Evolutionary conservation across 257 asterid genomes (phyloP), one percentile per base, ranked within the genome.

Genomic region (Nyctanthes arbortristis): DNA sequence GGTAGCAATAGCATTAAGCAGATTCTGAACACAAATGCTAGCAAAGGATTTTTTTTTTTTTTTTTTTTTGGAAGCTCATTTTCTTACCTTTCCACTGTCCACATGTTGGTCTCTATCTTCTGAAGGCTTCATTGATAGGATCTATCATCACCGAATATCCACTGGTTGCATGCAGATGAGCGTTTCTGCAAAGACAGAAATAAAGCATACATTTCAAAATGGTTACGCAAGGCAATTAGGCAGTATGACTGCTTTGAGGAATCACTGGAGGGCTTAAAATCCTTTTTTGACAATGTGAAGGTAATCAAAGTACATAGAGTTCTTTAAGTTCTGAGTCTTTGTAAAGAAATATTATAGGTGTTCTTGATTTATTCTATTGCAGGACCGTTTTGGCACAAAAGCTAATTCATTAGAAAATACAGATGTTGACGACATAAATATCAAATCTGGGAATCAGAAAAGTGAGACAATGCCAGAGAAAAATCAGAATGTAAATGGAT

Each of bases 161-260:
- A 14, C n/a, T 45, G 0, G 62, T 68, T 79, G 61, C 75, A 22
- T 79, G 80, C 87, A 93, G 99, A 93, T 78, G 96, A 91, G 81
- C 96, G 99, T 54, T 86, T 91, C 74, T 88, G 83, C 63, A 83
- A 80, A 74, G 96, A 85, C 45, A 84, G 96, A 80, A 93, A 87
- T 76, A 80, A 88, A 82, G 75, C 86, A 75, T 78, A 82, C 81
- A 78, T 91, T 65, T 93, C 99, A 68, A 93, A 89, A 87, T 93
- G 99, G 99, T 71, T 93, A 78, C 92, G 99, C 75, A 91, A 87
- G 67, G 89, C 97, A 25, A 80, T 93, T 73, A 86, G 80, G 78
- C 84, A 80, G 66, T 89, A 83, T 71, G 85, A 69, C 74, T 37
- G 71, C 82, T 86, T 91, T 75, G 93, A 86, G 58, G 87, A 84